Evolutionary conservation across 306 rosid genomes (phyloP), one percentile per base, ranked within the genome.

Genomic region (Cercis canadensis): DNA sequence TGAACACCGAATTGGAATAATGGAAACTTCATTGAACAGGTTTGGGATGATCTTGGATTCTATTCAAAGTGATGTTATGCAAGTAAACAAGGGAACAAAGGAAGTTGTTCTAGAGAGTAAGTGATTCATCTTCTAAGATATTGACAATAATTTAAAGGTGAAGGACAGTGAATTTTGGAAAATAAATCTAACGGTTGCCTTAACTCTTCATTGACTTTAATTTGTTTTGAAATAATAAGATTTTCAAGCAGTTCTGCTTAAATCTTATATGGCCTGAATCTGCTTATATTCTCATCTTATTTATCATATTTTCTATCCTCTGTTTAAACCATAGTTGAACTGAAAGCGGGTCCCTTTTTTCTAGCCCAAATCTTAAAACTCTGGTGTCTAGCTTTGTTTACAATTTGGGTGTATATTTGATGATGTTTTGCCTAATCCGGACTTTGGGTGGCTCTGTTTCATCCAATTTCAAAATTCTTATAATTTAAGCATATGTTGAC

Each of bases 11-110:
- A 81, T 95, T 75, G 89, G 90, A 83, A 61, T 76, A 56, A 87
- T 95, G 85, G 97, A 95, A 89, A 89, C 90, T 68, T 86, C 97
- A 75, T 67, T 95, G 68, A 89, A 74, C 76, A 87, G 89, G 84
- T 86, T 89, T 36, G 89, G 88, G 46, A 91, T 91, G 92, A 83
- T 89, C 73, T 77, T 95, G 93, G 99, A 95, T 82, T 95, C 99
- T 81, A 66, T 95, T 68, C 97, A 89, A 70, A 82, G 87, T 65
- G 97, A 95, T 19, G 77, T 87, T 39, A 84, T 95, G 88, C 97
- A 95, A 78, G 85, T 81, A 78, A 86, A 79, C 87, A 92, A 80
- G 80, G 99, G 96, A 70, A 86, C 85, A 74, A 92, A 95, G 83
- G 96, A 95, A 75, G 70, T 83, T 62, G 77, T 45, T 51, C 62